Percentiles rank a stretch among this genome's conserved stretches.
Evolutionary conservation across 768 basidiomycete genomes (phyloP).

Genomic region (Suillus ampliporus): DNA sequence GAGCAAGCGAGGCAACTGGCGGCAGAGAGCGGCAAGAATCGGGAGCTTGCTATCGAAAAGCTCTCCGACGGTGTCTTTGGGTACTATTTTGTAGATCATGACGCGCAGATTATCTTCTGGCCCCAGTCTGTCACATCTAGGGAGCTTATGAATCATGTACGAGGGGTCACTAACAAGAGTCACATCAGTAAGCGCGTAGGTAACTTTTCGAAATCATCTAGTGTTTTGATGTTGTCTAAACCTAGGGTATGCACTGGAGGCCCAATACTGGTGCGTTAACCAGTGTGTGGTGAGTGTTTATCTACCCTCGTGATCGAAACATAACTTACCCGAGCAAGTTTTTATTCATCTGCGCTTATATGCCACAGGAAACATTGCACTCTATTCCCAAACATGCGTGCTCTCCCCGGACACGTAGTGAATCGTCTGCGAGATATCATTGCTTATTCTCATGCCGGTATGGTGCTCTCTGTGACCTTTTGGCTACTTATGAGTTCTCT

Average conservation of each 20-base stretch:
- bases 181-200: constrained; percentile 16
- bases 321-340: background rate
- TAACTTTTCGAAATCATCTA: background rate
- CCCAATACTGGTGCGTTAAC: constrained; percentile 9
- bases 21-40: background rate
- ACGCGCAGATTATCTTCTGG: constrained; percentile 48
- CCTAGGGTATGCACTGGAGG: constrained; percentile 11
- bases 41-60: constrained; percentile 7
- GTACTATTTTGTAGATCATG: constrained; percentile 56
- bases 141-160: constrained; percentile 39
- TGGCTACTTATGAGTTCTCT: background rate
- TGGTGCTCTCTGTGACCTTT: background rate
- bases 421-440: constrained; percentile 14
- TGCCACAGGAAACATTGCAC: constrained; percentile 32
- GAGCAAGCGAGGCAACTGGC: background rate
- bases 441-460: constrained; percentile 16
- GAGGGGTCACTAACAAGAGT: constrained; percentile 17
- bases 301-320: background rate
- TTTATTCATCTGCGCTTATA: background rate
- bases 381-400: constrained; percentile 17
- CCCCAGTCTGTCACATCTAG: constrained; percentile 43
- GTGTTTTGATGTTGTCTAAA: background rate
- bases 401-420: background rate
- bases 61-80: constrained; percentile 9
- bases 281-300: background rate